Conservation (phyloP, 306 rosid species). For the Dalbergia cultrata region DNA sequence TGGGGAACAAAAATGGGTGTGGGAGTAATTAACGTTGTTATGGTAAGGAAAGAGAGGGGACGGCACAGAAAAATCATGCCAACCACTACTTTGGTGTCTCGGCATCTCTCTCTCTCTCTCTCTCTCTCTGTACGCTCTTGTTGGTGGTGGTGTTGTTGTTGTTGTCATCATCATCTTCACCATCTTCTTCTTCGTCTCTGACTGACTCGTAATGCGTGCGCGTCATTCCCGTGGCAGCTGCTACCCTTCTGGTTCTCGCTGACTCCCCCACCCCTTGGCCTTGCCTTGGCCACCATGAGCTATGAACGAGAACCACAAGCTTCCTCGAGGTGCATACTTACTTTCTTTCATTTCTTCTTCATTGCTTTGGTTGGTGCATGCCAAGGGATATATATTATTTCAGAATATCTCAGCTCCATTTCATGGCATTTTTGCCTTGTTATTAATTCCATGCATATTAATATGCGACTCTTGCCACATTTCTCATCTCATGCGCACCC, state of each 20-base stretch:
- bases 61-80: slow-evolving; percentile 56
- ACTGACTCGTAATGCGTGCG: background rate
- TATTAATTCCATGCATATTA: slow-evolving; percentile 2
- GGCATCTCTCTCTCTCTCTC: slow-evolving; percentile 10
- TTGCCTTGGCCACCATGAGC: slow-evolving; percentile 21
- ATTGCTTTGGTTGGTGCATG: no score
- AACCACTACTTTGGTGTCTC: slow-evolving; percentile 49
- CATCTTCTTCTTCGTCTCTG: slow-evolving; percentile 37
- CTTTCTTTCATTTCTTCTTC: slow-evolving; percentile 2
- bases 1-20: slow-evolving; percentile 58
- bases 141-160: no score
- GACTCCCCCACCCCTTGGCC: slow-evolving; percentile 40
- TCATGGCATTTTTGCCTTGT: background rate
- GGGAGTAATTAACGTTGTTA: slow-evolving; percentile 14
- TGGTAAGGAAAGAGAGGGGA: slow-evolving; percentile 27
- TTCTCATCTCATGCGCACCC: no score
- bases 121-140: no score
- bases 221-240: slow-evolving; percentile 43
- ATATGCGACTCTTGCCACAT: no score
- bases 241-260: slow-evolving; percentile 40
- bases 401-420: background rate
- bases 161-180: no score
- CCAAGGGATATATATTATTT: no score
- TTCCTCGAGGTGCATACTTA: slow-evolving; percentile 56
- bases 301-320: slow-evolving; percentile 52